Evolutionary conservation across 768 basidiomycete species (phyloP).

Genomic region (Crepidotus variabilis): DNA sequence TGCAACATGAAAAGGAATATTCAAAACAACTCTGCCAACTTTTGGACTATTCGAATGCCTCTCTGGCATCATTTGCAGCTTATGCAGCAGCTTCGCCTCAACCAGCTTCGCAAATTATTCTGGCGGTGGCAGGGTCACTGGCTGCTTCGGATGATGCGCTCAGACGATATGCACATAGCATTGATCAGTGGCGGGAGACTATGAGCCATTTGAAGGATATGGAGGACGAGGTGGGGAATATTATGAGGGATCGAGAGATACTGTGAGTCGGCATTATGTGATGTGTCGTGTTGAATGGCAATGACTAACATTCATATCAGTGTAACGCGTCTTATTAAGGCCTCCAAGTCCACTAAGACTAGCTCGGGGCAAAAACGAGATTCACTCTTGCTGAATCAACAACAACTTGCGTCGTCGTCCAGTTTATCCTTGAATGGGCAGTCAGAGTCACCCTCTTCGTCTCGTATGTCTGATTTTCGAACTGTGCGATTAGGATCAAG

Average conservation of each 20-base stretch:
- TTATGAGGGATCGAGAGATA: constrained; percentile 77
- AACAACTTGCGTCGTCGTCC: constrained; percentile 36
- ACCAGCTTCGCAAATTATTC: constrained; percentile 48
- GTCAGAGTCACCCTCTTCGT: constrained; percentile 19
- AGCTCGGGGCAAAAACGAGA: constrained; percentile 33
- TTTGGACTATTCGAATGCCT: constrained; percentile 55
- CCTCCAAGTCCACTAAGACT: constrained; percentile 52
- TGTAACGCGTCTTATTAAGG: constrained; percentile 76
- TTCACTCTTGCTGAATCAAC: constrained; percentile 26
- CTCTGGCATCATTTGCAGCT: constrained; percentile 64
- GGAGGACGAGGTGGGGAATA: constrained; percentile 70
- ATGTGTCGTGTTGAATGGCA: too few species aligned
- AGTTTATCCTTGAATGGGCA: constrained; percentile 25
- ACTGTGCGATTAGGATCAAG: neutral
- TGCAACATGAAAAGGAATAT: constrained; percentile 70
- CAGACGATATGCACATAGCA: constrained; percentile 49
- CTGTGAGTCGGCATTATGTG: constrained; percentile 45
- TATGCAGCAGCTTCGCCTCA: constrained; percentile 69
- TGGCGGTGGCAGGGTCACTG: constrained; percentile 54
- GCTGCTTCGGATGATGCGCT: constrained; percentile 69
- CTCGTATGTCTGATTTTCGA: constrained; percentile 10
- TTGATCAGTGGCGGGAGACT: constrained; percentile 65
- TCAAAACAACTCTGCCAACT: constrained; percentile 54
- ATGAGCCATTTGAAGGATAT: constrained; percentile 57
- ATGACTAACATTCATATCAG: constrained; percentile 28